Base-by-base conservation (phyloP, 345 rosid genomes). In the Crucihimalaya himalaica region DNA sequence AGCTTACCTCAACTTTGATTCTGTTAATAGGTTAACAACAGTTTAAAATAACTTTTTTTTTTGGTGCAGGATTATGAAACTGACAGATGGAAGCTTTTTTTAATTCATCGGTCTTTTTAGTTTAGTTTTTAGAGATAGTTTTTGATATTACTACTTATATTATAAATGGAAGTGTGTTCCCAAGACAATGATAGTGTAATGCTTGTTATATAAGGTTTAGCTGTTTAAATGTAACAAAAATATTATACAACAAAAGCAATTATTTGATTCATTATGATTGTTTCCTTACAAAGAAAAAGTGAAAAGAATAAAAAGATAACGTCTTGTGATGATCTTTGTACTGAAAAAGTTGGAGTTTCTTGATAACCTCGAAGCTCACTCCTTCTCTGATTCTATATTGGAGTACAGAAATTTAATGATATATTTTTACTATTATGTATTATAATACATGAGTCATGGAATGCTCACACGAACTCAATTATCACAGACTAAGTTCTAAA, bases 101-200 rank as follows among this genome's bases (percentile, higher is more conserved):
- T 72, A 76, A 37, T 37, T 79, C 78, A 77, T 83, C 77, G 81
- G 81, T 86, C 76, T 85, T 86, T 79, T 74, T 54, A 64, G 82
- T 39, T 48, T 39, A 35, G 8, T 79, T 68, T 70, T 70, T 78
- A 81, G 83, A 78, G 71, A 58, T 79, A 64, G 46, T 74, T 71
- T 83, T 82, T 71, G 37, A 23, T 57, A 35, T 15, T 57, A 39
- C 21, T 32, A 9, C 2, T 8, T 9, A 35, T 31, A 37, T 37
- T 18, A 20, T 15, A 39, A 48, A 21, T 59, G 31, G 16, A 76
- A 76, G 61, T 67, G 63, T 75, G 74, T 68, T 68, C 56, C 56
- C 56, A n/a, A 51, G 70, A 43, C 74, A 39, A 68, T 76, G 66
- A 76, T 70, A 7, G 50, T 74, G 71, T 46, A 63, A 70, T 64